Evolutionary conservation across 352 stramenopile genomes (phyloP), one percentile per base, ranked within the genome.

Genomic region (Phytophthora nicotianae): DNA sequence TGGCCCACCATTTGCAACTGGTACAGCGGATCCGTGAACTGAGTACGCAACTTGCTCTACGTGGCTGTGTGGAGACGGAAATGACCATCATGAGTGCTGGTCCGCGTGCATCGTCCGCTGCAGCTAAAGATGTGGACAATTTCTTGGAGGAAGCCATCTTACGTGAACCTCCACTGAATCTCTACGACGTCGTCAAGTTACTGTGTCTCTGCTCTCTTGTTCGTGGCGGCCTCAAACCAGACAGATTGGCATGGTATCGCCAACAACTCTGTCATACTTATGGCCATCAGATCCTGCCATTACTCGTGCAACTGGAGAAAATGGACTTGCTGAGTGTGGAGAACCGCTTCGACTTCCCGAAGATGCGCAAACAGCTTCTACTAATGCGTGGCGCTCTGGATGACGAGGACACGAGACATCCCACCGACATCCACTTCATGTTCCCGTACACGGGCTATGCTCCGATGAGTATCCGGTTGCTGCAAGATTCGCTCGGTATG

Each of bases 371-470:
- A 32, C 71, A 74, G 24, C 55, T 84, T 2, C 50, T 70, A 20
- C 55, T 84, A 0, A 81, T 81, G 70, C 59, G 64, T 32, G 75
- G 66, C 21, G 63, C 58, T 3, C 51, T 82, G 40, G 73, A 87
- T n/a, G 79, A 85, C 8, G 72, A 88, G 16, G 79, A 87, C 33
- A 82, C 76, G 7, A 62, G 63, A 49, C 38, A 64, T 24, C 76
- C 81, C 3, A 66, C 41, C 2, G 83, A 96, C 42, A 94, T 96
- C 48, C 72, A 89, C 52, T 94, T 92, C 32, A 92, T 96, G 83
- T 94, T 94, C 43, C 80, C 86, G 1, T 93, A 90, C 62, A 93
- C 81, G 6, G 86, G 88, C 3, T 95, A 95, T 48, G 88, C 88
- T 4, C 85, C 86, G 7, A 83, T 96, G 74, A 94, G 84, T 57